These are phyloP conservation scores for Cordia subcordata DNA, from an alignment of 257 asterid genomes.

Conservation along the genomic window DNA sequence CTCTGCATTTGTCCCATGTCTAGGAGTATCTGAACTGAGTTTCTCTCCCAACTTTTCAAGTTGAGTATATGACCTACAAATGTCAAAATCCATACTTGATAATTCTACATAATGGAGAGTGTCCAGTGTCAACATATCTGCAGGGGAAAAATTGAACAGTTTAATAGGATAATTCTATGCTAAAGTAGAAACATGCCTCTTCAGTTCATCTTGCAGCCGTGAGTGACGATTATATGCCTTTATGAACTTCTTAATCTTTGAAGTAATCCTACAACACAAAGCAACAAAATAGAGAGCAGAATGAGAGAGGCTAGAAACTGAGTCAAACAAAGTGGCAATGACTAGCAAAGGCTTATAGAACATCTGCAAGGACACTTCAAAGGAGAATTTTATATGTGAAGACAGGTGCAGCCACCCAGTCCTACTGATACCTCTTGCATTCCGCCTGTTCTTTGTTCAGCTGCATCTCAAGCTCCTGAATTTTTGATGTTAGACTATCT, in stretches of 20 bases:
- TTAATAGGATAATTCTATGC: conserved; percentile 2
- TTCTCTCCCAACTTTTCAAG: conserved; percentile 71
- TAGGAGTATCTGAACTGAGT: conserved; percentile 44
- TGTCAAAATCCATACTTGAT: conserved; percentile 1
- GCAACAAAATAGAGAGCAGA: no score
- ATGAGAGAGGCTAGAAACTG: no score
- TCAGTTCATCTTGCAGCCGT: conserved; percentile 72
- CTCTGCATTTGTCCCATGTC: conserved; percentile 38
- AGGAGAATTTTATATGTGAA: neutral
- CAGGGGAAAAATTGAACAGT: conserved; percentile 5
- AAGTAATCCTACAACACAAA: conserved; percentile 41
- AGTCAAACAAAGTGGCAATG: no score
- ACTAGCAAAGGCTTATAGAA: neutral
- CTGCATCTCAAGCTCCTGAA: conserved; percentile 71
- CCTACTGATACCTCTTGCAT: conserved; percentile 46
- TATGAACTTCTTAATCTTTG: conserved; percentile 62
- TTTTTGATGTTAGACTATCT: conserved; percentile 34
- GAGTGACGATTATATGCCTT: conserved; percentile 67
- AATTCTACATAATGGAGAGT: neutral
- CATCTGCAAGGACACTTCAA: neutral
- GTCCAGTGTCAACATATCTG: neutral
- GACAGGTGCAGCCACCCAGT: conserved; percentile 7
- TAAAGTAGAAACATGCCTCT: conserved; percentile 50
- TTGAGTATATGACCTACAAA: conserved; percentile 66
- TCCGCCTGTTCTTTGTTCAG: conserved; percentile 73